A percentile compares a stretch with the other conserved stretches of the same genome.
Evolutionary conservation across 352 stramenopile species (phyloP).

Genomic region (Phytophthora pinifolia): DNA sequence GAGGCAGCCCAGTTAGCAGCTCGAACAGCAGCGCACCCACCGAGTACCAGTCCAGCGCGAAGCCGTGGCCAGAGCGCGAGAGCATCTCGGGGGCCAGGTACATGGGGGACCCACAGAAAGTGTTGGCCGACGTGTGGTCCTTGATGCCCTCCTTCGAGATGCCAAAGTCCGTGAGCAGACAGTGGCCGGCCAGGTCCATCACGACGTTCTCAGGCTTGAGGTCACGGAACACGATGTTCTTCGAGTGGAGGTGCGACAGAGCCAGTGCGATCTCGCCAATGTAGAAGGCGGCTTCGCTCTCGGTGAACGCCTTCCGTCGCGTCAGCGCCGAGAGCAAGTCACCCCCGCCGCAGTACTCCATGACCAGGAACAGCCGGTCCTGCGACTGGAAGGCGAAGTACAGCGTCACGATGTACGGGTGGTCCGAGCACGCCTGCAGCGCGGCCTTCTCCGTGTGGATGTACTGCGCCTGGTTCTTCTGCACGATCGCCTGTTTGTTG

Average conservation of each 20-base stretch:
- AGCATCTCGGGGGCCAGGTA: constrained; percentile 87
- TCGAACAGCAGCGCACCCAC: constrained; percentile 81
- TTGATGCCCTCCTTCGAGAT: constrained; percentile 89
- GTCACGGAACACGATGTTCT: constrained; percentile 88
- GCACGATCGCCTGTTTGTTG: constrained; percentile 88
- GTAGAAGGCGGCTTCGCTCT: constrained; percentile 82
- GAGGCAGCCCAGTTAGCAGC: constrained; percentile 79
- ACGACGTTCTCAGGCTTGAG: constrained; percentile 88
- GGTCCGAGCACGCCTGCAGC: constrained; percentile 80
- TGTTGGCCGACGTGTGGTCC: constrained; percentile 84
- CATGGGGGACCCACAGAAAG: constrained; percentile 87
- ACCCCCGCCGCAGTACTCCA: constrained; percentile 85
- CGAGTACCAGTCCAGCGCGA: constrained; percentile 86
- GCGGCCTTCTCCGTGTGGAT: constrained; percentile 85
- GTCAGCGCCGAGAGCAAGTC: constrained; percentile 78
- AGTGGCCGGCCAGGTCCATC: constrained; percentile 84
- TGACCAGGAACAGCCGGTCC: constrained; percentile 82
- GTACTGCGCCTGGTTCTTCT: constrained; percentile 90
- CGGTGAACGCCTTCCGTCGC: constrained; percentile 78
- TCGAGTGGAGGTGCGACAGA: constrained; percentile 82
- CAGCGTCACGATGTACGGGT: constrained; percentile 85
- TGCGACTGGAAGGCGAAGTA: constrained; percentile 88
- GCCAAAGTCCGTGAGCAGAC: constrained; percentile 81
- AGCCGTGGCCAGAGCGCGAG: constrained; percentile 74
- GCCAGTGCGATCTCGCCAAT: constrained; percentile 83